These are phyloP conservation scores for Byssoonygena ceratinophila DNA, from an alignment of 2,329 filamentous ascomycete genomes.

Conservation along the genomic window DNA sequence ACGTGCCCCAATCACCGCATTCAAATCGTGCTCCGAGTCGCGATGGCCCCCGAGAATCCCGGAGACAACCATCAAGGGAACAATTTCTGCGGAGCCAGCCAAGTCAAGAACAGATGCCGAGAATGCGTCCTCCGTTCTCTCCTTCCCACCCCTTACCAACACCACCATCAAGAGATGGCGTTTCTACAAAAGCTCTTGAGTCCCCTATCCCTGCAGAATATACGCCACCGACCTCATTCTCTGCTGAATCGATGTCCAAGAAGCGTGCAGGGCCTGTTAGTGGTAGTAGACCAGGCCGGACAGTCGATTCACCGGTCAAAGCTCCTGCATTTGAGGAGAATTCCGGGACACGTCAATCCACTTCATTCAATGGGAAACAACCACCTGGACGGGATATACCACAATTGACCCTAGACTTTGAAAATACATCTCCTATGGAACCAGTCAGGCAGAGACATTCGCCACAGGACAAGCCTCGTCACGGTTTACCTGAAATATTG, in stretches of 20 bases:
- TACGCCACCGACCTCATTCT: conserved; percentile 8
- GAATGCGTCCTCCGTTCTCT: conserved; percentile 25
- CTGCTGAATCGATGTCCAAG: conserved; percentile 5
- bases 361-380: not conserved
- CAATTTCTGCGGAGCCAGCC: conserved; percentile 27
- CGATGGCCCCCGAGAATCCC: conserved; percentile 26
- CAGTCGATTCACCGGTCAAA: not conserved
- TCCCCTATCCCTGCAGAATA: not conserved
- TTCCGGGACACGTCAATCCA: not conserved
- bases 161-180: conserved; percentile 18
- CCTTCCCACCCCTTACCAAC: conserved; percentile 23
- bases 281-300: not conserved
- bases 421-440: conserved; percentile 5
- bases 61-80: conserved; percentile 30
- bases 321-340: not conserved
- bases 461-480: not conserved
- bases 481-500: not conserved
- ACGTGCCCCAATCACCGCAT: conserved; percentile 24
- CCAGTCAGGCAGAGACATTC: conserved; percentile 7
- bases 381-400: not conserved
- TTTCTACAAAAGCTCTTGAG: conserved; percentile 16
- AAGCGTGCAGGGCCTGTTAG: conserved; percentile 6
- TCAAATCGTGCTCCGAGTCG: conserved; percentile 29
- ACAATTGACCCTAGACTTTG: conserved; percentile 1
- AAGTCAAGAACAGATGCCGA: conserved; percentile 34